Percentiles rank a stretch among this genome's conserved stretches.
phyloP scores from a whole-genome alignment of 208 protist genomes.

The Trypanosoma rangeli region DNA sequence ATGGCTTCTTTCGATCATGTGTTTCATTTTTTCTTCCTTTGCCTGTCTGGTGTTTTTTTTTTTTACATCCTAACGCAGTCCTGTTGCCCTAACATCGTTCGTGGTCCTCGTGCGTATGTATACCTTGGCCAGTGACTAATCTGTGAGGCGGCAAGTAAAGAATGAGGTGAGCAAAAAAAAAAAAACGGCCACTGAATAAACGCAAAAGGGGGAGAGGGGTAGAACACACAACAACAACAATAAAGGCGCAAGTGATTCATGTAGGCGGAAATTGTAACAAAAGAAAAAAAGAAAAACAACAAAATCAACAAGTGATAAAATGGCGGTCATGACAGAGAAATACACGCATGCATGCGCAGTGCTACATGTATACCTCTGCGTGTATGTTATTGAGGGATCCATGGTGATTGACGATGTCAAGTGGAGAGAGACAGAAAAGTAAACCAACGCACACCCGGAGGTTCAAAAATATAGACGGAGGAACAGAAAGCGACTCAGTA shows the following conservation, averaged over 20 bases:
- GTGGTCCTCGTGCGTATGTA: too few relatives aligned
- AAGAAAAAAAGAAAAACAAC: neutral
- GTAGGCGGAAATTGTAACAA: neutral
- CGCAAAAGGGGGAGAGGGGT: neutral
- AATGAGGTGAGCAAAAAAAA: neutral
- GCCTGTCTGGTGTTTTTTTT: too few relatives aligned
- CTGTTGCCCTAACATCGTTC: too few relatives aligned
- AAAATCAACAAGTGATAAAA: neutral
- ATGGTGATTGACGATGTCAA: too few relatives aligned
- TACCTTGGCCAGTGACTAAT: too few relatives aligned
- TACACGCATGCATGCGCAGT: neutral
- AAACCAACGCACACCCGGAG: neutral
- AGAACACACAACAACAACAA: neutral
- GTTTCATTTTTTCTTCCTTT: too few relatives aligned
- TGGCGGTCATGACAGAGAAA: neutral
- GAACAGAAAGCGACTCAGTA: neutral
- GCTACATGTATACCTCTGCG: neutral
- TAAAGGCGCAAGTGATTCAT: neutral
- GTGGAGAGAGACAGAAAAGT: too few relatives aligned
- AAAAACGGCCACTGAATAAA: conserved; percentile 1
- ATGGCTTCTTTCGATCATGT: too few relatives aligned
- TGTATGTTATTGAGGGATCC: too few relatives aligned
- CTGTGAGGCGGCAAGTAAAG: too few relatives aligned
- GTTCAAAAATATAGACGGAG: neutral
- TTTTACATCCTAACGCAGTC: too few relatives aligned